Evolutionary conservation across 768 basidiomycete species (phyloP), one percentile per base, ranked within the genome.

Genomic region (Agaricus sinodeliciosus): DNA sequence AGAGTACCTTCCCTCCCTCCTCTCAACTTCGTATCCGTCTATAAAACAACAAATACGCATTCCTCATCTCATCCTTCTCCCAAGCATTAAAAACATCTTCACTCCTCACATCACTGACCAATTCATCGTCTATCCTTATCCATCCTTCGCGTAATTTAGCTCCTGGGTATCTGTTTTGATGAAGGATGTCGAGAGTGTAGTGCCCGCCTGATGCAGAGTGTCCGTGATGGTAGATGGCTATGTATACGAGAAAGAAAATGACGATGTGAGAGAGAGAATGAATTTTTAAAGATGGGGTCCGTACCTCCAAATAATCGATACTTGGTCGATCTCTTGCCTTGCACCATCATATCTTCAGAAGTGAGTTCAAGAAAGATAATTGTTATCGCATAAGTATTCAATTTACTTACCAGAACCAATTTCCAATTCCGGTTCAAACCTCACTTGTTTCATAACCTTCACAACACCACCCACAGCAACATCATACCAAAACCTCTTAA

Each of bases 81-180:
- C 76, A 72, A 35, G 72, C 66, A 49, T 72, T 77, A 62, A 90
- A 90, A 54, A 92, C 89, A 62, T 92, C 90, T 37, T 83, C 83
- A 1, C 76, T 67, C 19, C 77, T 71, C 39, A 95, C 78, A 59
- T 89, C 82, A 31, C 83, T 83, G 22, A 94, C 86, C 9, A 85
- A 71, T 66, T 96, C 94, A 63, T 97, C 95, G 66, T 98, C 94
- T 49, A 97, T 87, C 46, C 94, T 84, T 55, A 96, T 75, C 95
- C 95, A 97, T 9, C 81, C 85, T 53, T 88, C 83, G 4, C 76
- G 73, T 1, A 74, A 70, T 50, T 76, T 75, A 4, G 62, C 58
- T 51, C 57, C 62, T 9, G 76, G 69, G 65, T 77, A 80, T 34
- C 84, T 75, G 57, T 79, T 79, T 2, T 86, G 87, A 59, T 90